Evolutionary conservation across 768 basidiomycete genomes (phyloP), one percentile per base, ranked within the genome.

Genomic region (Lactifluus volemus): DNA sequence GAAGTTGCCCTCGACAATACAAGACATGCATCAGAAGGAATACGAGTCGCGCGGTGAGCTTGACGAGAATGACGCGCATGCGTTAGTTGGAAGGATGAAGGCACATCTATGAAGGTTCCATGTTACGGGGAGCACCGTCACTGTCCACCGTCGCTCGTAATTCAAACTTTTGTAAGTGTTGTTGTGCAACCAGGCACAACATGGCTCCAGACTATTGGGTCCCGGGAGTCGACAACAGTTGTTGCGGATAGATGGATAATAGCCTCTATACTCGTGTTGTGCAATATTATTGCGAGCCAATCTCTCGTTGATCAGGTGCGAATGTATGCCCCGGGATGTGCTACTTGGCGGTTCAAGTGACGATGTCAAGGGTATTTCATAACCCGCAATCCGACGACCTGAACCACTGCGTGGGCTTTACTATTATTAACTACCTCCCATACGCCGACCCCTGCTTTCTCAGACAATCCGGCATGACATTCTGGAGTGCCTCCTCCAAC

Each of bases 11-110:
- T 73, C 76, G 7, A 78, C 80, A 2, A 68, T 72, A 64, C 73
- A 71, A 59, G 78, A 82, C 61, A 84, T 89, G 81, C 83, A 86
- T 66, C 74, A 74, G 60, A 73, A 72, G 60, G 88, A 88, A 69
- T 82, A 80, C 45, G 80, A 84, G 66, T 72, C 75, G 1, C 75
- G 87, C 44, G 73, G 76, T 21, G 80, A 82, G 53, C 73, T 89
- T n/a, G 83, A 86, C 44, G 79, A 82, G 1, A 79, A 82, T 9
- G 80, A 83, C 29, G 87, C 81, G 3, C 66, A 67, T 29, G 70
- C 64, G 2, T 69, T 89, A 19, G 74, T 75, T 4, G 66, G 71
- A 53, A 75, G 69, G 65, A 81, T 87, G 38, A 58, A 53, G 58
- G 60, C 49, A 63, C 65, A 67, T 38, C 44, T 60, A 17, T 66